Evolutionary conservation across 768 basidiomycete species (phyloP).

Genomic region (Zangia roseola): DNA sequence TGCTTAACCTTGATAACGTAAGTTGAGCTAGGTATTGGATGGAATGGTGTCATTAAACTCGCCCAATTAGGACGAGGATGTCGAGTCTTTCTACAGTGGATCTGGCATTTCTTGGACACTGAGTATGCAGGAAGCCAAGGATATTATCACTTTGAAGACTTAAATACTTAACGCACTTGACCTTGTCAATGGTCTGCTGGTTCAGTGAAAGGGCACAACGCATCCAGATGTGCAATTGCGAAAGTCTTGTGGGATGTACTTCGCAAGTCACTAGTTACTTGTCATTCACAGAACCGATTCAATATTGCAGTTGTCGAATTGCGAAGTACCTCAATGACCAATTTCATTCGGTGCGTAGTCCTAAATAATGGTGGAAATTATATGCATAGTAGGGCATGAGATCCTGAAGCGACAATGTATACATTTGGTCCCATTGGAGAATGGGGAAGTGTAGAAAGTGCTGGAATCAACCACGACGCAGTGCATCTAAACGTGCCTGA

Average conservation of each 20-base stretch:
- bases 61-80: constrained; percentile 76
- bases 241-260: too few relatives aligned
- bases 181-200: not conserved
- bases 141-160: constrained; percentile 59
- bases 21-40: not conserved
- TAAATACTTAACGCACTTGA: constrained; percentile 3
- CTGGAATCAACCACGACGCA: constrained; percentile 60
- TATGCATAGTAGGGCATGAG: not conserved
- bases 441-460: constrained; percentile 5
- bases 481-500: constrained; percentile 89
- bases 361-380: too few relatives aligned
- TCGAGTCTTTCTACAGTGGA: constrained; percentile 91
- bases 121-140: constrained; percentile 71
- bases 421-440: constrained; percentile 6
- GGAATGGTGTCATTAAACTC: constrained; percentile 8
- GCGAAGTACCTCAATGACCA: too few relatives aligned
- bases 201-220: too few relatives aligned
- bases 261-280: too few relatives aligned
- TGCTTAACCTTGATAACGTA: constrained; percentile 85
- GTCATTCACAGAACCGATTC: too few relatives aligned
- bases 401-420: constrained; percentile 3
- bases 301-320: too few relatives aligned
- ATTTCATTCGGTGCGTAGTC: too few relatives aligned
- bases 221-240: too few relatives aligned
- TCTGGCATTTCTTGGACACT: constrained; percentile 91